These are phyloP conservation scores for Saccharomycopsis amapae DNA, from an alignment of 805 yeast genomes.

Conservation along the genomic window DNA sequence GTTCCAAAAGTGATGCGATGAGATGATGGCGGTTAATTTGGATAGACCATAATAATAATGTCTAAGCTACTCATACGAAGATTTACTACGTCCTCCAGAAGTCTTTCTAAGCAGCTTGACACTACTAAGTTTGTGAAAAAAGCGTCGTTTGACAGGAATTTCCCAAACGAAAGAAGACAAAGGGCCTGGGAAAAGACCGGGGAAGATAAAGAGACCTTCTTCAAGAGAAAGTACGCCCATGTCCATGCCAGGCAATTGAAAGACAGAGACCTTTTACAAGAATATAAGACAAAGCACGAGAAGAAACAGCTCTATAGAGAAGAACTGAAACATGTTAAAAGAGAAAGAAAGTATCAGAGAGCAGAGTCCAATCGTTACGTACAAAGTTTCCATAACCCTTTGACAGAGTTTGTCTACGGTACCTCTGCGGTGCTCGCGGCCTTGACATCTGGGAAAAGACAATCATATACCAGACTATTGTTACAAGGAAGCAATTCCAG, in stretches of 20 bases:
- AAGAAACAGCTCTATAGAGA: slow-evolving; percentile 17
- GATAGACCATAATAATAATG: no score
- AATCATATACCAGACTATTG: slow-evolving; percentile 43
- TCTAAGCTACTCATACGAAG: no score
- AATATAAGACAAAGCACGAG: no score
- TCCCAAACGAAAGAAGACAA: no score
- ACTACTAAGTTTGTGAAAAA: slow-evolving; percentile 3
- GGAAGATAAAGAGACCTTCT: slow-evolving; percentile 55
- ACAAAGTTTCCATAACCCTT: slow-evolving; percentile 31
- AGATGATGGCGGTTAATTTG: no score
- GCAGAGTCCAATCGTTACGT: slow-evolving; percentile 16
- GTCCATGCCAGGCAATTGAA: slow-evolving; percentile 47
- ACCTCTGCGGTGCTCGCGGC: slow-evolving; percentile 71
- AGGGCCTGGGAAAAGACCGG: slow-evolving; percentile 68
- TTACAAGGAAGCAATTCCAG: slow-evolving; percentile 36
- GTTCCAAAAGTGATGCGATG: no score
- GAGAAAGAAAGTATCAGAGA: slow-evolving; percentile 1
- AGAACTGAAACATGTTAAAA: neutral
- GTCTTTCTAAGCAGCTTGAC: no score
- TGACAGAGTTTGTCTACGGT: slow-evolving; percentile 69
- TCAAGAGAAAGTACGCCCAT: slow-evolving; percentile 56
- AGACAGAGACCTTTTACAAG: slow-evolving; percentile 22
- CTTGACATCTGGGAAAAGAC: slow-evolving; percentile 45
- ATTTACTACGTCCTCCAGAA: no score
- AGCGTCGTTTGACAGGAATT: slow-evolving; percentile 7